Evolutionary conservation across 1,139 yeast genomes (phyloP), one percentile per base, ranked within the genome.

Genomic region (Yamadazyma diospyri): DNA sequence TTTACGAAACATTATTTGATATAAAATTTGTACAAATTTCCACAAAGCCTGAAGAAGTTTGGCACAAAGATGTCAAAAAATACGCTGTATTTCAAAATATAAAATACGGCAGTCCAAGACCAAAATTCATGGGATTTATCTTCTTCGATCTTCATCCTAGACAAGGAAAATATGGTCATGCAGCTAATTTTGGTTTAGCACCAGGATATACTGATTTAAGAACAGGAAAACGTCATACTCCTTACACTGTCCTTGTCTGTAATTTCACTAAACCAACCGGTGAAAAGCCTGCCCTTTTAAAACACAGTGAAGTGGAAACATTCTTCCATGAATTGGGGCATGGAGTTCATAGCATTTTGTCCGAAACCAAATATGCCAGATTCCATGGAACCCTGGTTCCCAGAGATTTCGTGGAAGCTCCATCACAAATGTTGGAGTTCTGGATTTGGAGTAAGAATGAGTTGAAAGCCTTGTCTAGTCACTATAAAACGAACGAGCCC

Each of bases 281-380:
- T 19, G 72, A 67, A 7, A 82, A 80, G 50, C 94, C 95, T 10
- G 78, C 94, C 1, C 64, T 86, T 43, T 69, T 86, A 46, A 81
- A 81, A 50, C 95, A 85, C 53, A 68, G 67, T 41, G 95, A 86
- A 55, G 87, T 86, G 5, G 78, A 79, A 17, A 86, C 95, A 0
- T 81, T 86, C 47, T 86, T 86, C 79, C 95, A 86, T 51, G 95
- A 86, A 58, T 69, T 85, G 46, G 95, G 95, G 18, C 95, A 86
- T 52, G 95, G 94, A 36, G 81, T 86, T 37, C 95, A 86, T 57
- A 84, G 78, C 43, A 63, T 85, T 27, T 70, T 85, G 38, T 83
- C 89, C 6, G 66, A 71, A 39, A 81, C 89, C 29, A 66, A 63
- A 38, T 78, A 74, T 46, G 69, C 82, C 2, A 67, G 80, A 40